These are phyloP conservation scores for Saccharomyces hybrid DNA, from an alignment of 1,139 yeast genomes.

Conservation along the genomic window DNA sequence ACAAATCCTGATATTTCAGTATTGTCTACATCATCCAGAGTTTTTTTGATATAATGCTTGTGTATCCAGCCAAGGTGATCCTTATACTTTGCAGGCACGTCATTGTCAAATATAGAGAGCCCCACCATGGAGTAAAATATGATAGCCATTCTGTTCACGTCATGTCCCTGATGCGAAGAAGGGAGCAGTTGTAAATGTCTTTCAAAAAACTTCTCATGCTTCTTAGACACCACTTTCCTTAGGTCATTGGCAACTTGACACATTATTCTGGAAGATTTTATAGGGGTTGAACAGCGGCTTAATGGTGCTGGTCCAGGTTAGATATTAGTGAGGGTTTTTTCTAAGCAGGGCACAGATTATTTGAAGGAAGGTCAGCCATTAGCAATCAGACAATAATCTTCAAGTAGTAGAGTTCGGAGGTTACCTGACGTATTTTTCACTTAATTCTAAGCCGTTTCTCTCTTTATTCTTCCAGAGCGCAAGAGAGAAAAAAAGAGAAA, in stretches of 20 bases:
- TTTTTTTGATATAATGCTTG: conserved; percentile 14
- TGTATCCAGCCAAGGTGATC: conserved; percentile 16
- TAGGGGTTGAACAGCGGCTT: too few species aligned
- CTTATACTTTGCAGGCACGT: conserved; percentile 12
- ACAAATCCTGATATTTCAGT: conserved; percentile 24
- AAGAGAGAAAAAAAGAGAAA: too few species aligned
- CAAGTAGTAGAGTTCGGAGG: too few species aligned
- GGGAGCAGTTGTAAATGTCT: conserved; percentile 28
- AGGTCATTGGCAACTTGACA: neutral
- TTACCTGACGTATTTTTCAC: too few species aligned
- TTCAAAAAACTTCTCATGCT: conserved; percentile 23
- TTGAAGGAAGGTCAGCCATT: too few species aligned
- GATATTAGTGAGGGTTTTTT: too few species aligned
- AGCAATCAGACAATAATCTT: too few species aligned
- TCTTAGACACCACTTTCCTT: conserved; percentile 4
- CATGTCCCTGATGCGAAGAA: conserved; percentile 23
- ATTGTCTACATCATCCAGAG: conserved; percentile 1
- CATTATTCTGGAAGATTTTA: neutral
- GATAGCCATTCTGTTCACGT: conserved; percentile 28
- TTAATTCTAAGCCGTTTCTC: too few species aligned
- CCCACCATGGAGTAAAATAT: conserved; percentile 25
- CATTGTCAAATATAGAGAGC: conserved; percentile 15
- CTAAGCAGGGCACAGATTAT: too few species aligned
- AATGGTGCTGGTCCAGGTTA: too few species aligned
- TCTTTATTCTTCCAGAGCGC: too few species aligned